These are phyloP conservation scores for Samsoniella hepiali DNA, from an alignment of 2,329 filamentous ascomycete genomes.

Conservation along the genomic window DNA sequence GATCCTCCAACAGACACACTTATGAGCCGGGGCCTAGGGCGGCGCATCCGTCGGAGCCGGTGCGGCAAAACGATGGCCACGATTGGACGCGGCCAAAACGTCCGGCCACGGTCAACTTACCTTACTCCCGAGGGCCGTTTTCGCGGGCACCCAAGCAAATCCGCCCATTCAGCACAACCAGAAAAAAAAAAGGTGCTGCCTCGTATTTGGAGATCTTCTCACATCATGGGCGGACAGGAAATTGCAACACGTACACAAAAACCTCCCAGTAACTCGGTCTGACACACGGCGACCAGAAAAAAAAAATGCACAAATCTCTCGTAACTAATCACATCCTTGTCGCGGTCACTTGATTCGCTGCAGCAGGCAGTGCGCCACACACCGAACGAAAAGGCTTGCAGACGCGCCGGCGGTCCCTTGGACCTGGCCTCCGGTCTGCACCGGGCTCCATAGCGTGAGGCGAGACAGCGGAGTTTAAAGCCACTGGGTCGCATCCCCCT, in stretches of 20 bases:
- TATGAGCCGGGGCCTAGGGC: constrained; percentile 1
- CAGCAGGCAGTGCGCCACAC: constrained; percentile 2
- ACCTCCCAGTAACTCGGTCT: background rate
- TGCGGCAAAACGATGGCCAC: constrained; percentile 1
- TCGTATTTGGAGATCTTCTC: background rate
- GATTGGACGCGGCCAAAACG: background rate
- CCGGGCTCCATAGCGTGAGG: constrained; percentile 4
- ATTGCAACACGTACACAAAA: background rate
- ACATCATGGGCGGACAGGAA: background rate
- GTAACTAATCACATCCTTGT: background rate
- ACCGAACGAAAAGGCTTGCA: background rate
- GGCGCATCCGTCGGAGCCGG: constrained; percentile 17
- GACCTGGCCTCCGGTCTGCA: background rate
- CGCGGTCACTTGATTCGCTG: constrained; percentile 12
- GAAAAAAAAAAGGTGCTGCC: background rate
- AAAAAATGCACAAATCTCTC: background rate
- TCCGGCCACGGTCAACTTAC: background rate
- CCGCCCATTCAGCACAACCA: background rate
- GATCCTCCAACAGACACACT: background rate
- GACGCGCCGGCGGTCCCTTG: constrained; percentile 2
- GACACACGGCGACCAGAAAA: background rate
- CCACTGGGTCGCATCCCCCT: background rate
- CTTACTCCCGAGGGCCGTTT: too few relatives aligned
- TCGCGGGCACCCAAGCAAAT: too few relatives aligned
- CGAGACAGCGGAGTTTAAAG: background rate